These are phyloP conservation scores for Penicillium freii DNA, from an alignment of 2,329 filamentous ascomycete species.

Conservation along the genomic window DNA sequence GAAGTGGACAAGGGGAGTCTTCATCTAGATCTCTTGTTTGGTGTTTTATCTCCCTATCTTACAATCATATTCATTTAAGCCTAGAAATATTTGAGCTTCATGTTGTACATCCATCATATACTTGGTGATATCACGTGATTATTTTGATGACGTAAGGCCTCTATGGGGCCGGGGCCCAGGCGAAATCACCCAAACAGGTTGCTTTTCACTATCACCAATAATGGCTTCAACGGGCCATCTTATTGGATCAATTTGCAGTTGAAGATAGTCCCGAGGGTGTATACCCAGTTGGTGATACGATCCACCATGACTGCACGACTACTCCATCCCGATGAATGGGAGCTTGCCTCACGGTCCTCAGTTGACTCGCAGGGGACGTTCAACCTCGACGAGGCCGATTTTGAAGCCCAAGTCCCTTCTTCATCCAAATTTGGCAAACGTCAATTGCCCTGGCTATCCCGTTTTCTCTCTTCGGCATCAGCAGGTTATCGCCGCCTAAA, in stretches of 20 bases:
- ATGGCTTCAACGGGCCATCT: not conserved
- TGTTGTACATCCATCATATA: not conserved
- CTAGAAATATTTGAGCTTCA: not conserved
- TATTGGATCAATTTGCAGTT: not conserved
- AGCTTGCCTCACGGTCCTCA: slow-evolving; percentile 41
- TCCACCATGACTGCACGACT: slow-evolving; percentile 39
- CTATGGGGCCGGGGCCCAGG: not conserved
- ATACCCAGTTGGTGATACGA: slow-evolving; percentile 10
- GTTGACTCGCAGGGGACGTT: slow-evolving; percentile 42
- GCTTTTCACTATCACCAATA: not conserved
- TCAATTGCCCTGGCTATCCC: slow-evolving; percentile 27
- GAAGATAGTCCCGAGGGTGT: slow-evolving; percentile 13
- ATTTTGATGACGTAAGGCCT: slow-evolving; percentile 7
- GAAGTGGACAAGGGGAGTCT: fast-evolving
- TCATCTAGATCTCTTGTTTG: too few relatives aligned
- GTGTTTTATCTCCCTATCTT: not conserved
- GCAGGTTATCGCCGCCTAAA: slow-evolving; percentile 34
- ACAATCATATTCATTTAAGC: not conserved
- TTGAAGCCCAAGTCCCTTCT: slow-evolving; percentile 38
- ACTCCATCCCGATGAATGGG: slow-evolving; percentile 43
- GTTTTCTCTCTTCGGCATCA: slow-evolving; percentile 29
- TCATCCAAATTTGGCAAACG: slow-evolving; percentile 26
- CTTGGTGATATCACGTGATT: not conserved
- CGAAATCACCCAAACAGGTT: slow-evolving; percentile 2
- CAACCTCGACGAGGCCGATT: slow-evolving; percentile 44